Evolutionary conservation across 148 eudicot species (phyloP), one percentile per base, ranked within the genome.

Genomic region (Camellia granthamiana): DNA sequence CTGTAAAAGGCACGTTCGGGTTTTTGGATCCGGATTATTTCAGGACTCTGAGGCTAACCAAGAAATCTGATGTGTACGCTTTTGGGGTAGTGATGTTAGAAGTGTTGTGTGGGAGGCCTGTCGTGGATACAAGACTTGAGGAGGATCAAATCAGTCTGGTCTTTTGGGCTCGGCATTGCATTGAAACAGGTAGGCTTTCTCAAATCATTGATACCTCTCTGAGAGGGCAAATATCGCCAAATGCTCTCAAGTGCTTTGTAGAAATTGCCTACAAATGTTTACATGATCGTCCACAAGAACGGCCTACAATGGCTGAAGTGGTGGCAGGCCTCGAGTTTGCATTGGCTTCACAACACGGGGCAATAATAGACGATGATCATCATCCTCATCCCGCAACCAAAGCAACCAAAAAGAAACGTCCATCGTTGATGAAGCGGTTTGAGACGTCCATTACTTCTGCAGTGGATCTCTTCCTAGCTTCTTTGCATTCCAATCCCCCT

Each of bases 41-140:
- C 41, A 3, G 0, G 14, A 71, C 74, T 13, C 4, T 0, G 1
- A 49, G 41, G 8, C 13, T 71, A 18, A 47, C 74, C 38, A 47
- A 18, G 41, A 71, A 71, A 71, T 71, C 74, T 71, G 74, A 71
- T 47, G 74, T 71, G 18, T 71, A 71, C 7, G 74, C 56, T 0
- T 47, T 71, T 19, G 74, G 74, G 0, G 56, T 71, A 56, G 74
- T 71, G 38, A 3, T 71, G 56, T 71, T 71, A 15, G 74, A 71
- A 71, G 56, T 71, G 30, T 0, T 71, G 15, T 71, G 74, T 71
- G 74, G 56, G 10, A 49, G 74, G 38, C 74, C 74, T 6, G 13
- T 56, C 0, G 30, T 47, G 51, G 16, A 47, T 47, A 1, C 1
- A 1, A 47, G 38, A 71, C 74, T 71, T 0, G 56, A 49, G 74